Base-by-base conservation (phyloP, 1,139 yeast species). In the Debaryomycetaceae sp. region DNA sequence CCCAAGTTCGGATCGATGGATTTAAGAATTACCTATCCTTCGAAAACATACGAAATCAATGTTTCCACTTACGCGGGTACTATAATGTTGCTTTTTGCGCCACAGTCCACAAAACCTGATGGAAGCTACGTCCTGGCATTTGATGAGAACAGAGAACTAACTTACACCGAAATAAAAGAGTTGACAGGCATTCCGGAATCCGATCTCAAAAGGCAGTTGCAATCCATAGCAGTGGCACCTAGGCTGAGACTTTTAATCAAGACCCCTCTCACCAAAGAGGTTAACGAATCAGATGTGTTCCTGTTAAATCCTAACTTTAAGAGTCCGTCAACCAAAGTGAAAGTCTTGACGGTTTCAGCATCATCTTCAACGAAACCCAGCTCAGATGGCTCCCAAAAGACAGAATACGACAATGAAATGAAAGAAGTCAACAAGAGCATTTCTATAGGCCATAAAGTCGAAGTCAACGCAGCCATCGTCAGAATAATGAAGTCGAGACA, bases 401-500 rank as follows among this genome's bases (percentile, higher is more conserved):
- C 60, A 50, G 80, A 47, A 49, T 64, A 59, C 45, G 60, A 69
- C 26, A 67, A 63, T 36, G 76, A 69, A 40, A 45, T 50, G 1
- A 66, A 63, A 33, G 76, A 72, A 39, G 64, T 68, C 2, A 61
- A 60, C 40, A 46, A 51, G 2, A 57, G 58, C 33, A 67, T 70
- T 18, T 42, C 56, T 33, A 70, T 70, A 40, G 80, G 79, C 17
- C 61, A 81, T 37, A 67, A 79, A 47, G 72, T 75, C 41, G 88
- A 83, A 52, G 73, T 87, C 3, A 94, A 87, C 53, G 97, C 98
- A 0, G 95, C 96, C 0, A 78, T 91, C 41, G 96, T 91, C 2
- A 73, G 98, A 40, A 79, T 85, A 8, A 83, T 92, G 92, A 92
- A 92, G 58, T 75, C 87, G 1, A 68, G 91, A 30, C 83, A 81